Conservation (phyloP, 768 basidiomycete species). For the Termitomyces sp. region DNA sequence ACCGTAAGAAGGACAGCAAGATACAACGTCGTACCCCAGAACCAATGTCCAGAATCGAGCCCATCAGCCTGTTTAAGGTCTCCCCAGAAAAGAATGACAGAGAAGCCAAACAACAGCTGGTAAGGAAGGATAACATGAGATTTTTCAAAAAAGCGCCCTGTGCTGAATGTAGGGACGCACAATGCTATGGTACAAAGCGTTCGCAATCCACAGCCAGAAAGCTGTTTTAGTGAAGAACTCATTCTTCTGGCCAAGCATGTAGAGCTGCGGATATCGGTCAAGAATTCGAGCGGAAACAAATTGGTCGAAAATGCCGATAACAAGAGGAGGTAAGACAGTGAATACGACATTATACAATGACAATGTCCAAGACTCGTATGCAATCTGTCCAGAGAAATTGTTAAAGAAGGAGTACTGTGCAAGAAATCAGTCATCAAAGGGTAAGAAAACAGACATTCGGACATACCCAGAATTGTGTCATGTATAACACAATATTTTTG, state of each 20-base stretch:
- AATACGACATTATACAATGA: constrained; percentile 96
- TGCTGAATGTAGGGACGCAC: constrained; percentile 38
- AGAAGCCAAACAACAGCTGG: constrained; percentile 85
- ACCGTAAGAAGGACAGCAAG: constrained; percentile 91
- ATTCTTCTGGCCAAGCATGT: constrained; percentile 91
- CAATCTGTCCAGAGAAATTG: constrained; percentile 98
- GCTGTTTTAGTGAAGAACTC: constrained; percentile 87
- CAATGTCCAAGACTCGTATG: constrained; percentile 98
- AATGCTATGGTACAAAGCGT: constrained; percentile 87
- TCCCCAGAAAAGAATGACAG: constrained; percentile 89
- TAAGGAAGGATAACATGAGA: background rate
- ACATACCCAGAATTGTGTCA: constrained; percentile 97
- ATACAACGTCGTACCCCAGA: constrained; percentile 98
- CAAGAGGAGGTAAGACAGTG: constrained; percentile 92
- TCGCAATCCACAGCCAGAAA: constrained; percentile 90
- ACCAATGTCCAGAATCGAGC: constrained; percentile 91
- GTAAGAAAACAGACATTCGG: background rate
- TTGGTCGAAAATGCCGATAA: constrained; percentile 98
- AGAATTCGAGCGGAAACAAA: constrained; percentile 96
- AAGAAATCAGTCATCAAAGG: background rate
- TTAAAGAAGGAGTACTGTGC: constrained; percentile 97
- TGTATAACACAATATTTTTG: constrained; percentile 97
- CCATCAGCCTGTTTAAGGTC: constrained; percentile 82
- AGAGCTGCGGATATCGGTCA: constrained; percentile 95
- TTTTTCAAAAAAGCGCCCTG: constrained; percentile 1